Evolutionary conservation across 768 basidiomycete genomes (phyloP).

Genomic region (Tylopilus felleus): DNA sequence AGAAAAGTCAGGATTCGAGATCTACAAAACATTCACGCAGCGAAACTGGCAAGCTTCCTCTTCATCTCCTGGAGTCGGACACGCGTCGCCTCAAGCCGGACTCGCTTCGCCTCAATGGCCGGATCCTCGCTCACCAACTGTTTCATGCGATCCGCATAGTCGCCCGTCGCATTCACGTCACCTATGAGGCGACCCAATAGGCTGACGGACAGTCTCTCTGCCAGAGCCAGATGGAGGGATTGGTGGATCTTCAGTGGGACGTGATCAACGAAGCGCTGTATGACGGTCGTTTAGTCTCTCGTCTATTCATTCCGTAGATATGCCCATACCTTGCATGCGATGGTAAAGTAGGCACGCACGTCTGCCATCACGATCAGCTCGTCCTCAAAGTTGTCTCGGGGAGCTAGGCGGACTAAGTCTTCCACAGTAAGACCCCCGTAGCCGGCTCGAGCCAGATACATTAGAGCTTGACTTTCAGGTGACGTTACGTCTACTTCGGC

Average conservation of each 20-base stretch:
- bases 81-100: conserved; percentile 33
- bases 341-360: conserved; percentile 53
- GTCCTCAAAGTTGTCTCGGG: conserved; percentile 32
- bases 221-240: conserved; percentile 40
- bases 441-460: conserved; percentile 30
- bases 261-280: conserved; percentile 53
- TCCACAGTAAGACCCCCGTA: conserved; percentile 16
- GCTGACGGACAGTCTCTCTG: conserved; percentile 31
- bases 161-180: conserved; percentile 9
- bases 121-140: conserved; percentile 48
- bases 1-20: not conserved
- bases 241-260: conserved; percentile 50
- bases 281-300: not conserved
- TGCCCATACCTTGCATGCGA: conserved; percentile 48
- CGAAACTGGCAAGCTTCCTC: conserved; percentile 33
- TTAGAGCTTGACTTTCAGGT: conserved; percentile 19
- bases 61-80: conserved; percentile 39
- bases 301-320: not conserved
- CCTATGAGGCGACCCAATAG: conserved; percentile 36
- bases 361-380: conserved; percentile 53
- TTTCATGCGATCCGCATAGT: conserved; percentile 32
- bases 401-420: conserved; percentile 29
- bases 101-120: conserved; percentile 31
- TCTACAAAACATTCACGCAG: conserved; percentile 3
- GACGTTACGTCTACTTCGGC: not conserved